Base-by-base conservation (phyloP, 1,284 basidiomycete species). In the Agroathelia rolfsii region DNA sequence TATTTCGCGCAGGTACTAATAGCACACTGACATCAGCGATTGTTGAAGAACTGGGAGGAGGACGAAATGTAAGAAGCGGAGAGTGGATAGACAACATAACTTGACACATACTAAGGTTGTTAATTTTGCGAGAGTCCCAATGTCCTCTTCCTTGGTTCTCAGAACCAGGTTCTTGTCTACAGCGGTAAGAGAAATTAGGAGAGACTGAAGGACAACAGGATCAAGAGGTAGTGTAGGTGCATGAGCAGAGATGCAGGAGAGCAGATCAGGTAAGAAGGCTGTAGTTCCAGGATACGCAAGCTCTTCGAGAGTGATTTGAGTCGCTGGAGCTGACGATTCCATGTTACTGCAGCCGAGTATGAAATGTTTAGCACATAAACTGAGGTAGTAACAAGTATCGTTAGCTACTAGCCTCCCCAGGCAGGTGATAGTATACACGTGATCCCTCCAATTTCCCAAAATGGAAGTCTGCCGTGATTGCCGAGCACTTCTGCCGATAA, bases 151-250 rank as follows among this genome's bases (percentile, higher is more conserved):
- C 7, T 60, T 57, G 1, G 76, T 69, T 32, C 74, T 64, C 8
- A 83, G 51, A 36, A 83, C 61, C 14, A 83, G 51, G 48, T 79
- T 63, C 41, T 66, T 76, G 44, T 71, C 58, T 3, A 69, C 69
- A 3, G 76, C 62, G 24, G 78, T 54, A 29, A 83, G 58, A 45
- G 69, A 77, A 3, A 80, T 64, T 11, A 83, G 62, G 13, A 84
- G 53, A 16, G 77, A 70, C 43, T 79, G 77, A 5, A 83, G 51
- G 25, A 83, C 62, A 30, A 72, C 64, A 8, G 69, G 62, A 36
- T 83, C 78, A 3, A 80, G 37, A 5, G 76, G 73, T 3, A 77
- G 41, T 25, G 49, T 49, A 5, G 66, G 61, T 13, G 56, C 55
- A 6, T 56, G 50, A 6, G 58, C 46, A 24, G 59, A 66, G 31